A percentile compares a stretch with the other conserved stretches of the same genome.
These are phyloP conservation scores for Aspergillus homomorphus DNA, from an alignment of 495 filamentous ascomycete genomes.

Conservation along the genomic window DNA sequence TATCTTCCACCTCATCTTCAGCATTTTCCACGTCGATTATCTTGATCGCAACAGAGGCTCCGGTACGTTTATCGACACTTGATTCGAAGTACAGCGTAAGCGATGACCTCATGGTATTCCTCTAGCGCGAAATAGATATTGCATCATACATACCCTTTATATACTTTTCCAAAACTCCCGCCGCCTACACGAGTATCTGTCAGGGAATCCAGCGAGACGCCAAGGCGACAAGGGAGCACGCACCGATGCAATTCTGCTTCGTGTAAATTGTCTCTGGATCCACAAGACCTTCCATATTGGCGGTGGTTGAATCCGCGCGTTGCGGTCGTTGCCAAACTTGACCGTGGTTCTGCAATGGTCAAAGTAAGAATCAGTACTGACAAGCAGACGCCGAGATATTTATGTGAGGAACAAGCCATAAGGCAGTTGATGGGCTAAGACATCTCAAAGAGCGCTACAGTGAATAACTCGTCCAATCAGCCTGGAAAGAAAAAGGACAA, in stretches of 20 bases:
- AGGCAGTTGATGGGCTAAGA: background rate
- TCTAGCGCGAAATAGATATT: constrained; percentile 26
- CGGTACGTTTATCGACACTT: constrained; percentile 80
- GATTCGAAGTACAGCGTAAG: constrained; percentile 1
- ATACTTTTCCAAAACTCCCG: constrained; percentile 93
- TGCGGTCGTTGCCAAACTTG: constrained; percentile 1
- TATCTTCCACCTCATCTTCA: constrained; percentile 98
- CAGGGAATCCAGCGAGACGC: background rate
- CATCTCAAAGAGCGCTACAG: background rate
- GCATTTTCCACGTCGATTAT: constrained; percentile 97
- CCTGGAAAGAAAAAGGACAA: background rate
- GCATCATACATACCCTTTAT: constrained; percentile 70
- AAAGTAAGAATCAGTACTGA: background rate
- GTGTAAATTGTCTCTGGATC: constrained; percentile 89
- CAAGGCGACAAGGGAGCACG: constrained; percentile 19
- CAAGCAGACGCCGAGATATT: background rate
- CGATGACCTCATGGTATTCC: background rate
- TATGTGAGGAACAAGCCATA: background rate
- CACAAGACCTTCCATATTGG: constrained; percentile 45
- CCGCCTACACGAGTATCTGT: constrained; percentile 47
- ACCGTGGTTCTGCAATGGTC: constrained; percentile 8
- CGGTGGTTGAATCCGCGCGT: constrained; percentile 6
- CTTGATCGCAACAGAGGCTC: constrained; percentile 89
- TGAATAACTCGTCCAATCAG: background rate
- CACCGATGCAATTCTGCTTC: constrained; percentile 92